Evolutionary conservation across 106 monocot species (phyloP).

Genomic region (Xerophyta viscosa): DNA sequence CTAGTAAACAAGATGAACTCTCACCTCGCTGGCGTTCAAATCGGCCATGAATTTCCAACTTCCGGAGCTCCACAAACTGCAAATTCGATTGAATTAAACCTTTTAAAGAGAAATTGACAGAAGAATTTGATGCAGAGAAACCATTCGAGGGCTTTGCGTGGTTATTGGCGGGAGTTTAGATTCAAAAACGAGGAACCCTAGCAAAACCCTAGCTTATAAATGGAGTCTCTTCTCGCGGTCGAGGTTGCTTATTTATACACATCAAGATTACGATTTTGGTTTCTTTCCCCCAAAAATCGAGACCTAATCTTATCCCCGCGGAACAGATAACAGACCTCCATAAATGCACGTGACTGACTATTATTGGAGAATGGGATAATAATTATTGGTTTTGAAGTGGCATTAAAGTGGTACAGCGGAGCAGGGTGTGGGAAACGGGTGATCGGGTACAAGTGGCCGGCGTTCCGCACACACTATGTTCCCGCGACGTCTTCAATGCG

Average conservation of each 20-base stretch:
- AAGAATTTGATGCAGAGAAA: background rate
- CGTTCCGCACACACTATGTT: background rate
- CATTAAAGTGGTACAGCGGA: background rate
- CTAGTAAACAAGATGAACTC: background rate
- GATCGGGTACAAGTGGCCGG: too few species aligned
- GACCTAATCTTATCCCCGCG: background rate
- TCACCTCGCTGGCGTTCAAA: constrained; percentile 5
- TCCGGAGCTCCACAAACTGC: too few species aligned
- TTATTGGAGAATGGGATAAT: too few species aligned
- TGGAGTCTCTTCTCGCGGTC: background rate
- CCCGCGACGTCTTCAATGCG: background rate
- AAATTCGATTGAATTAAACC: too few species aligned
- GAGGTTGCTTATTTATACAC: background rate
- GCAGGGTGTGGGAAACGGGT: background rate
- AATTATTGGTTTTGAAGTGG: too few species aligned
- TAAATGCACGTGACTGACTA: too few species aligned
- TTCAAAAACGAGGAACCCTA: background rate
- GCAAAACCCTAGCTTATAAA: background rate
- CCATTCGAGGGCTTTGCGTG: background rate
- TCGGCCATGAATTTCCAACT: too few species aligned
- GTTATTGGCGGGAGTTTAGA: background rate
- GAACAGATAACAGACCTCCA: background rate
- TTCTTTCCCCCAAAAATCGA: background rate
- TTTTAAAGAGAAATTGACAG: background rate
- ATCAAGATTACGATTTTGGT: background rate